Evolutionary conservation across 2,329 filamentous ascomycete genomes (phyloP).

Genomic region (Fusarium brachygibbosum): DNA sequence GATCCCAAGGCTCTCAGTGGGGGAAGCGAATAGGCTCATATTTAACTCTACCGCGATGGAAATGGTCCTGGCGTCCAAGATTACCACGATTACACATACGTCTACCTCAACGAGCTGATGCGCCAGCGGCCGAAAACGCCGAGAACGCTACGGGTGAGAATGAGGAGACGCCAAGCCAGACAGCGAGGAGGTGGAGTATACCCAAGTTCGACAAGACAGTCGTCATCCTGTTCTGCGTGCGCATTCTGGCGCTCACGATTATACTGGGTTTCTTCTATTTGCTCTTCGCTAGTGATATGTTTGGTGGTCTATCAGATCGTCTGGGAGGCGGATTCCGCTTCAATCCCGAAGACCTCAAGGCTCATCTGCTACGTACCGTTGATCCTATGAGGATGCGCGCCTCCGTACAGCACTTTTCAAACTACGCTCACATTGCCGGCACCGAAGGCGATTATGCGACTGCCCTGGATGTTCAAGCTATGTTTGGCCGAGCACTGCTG

Average conservation of each 20-base stretch:
- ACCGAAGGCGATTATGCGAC: conserved; percentile 91
- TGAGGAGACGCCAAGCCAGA: conserved; percentile 47
- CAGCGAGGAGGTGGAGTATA: conserved; percentile 45
- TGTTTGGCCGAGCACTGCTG: conserved; percentile 79
- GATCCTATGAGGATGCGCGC: conserved; percentile 78
- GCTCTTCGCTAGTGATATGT: conserved; percentile 87
- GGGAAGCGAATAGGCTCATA: conserved; percentile 68
- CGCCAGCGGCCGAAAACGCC: conserved; percentile 46
- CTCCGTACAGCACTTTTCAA: conserved; percentile 81
- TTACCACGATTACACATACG: conserved; percentile 66
- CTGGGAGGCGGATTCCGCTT: conserved; percentile 77
- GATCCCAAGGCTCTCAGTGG: conserved; percentile 62
- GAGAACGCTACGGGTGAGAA: conserved; percentile 46
- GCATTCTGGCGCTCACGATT: conserved; percentile 80
- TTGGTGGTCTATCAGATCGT: conserved; percentile 74
- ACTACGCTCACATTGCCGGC: conserved; percentile 92
- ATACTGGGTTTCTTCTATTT: conserved; percentile 85
- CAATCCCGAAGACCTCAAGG: conserved; percentile 84
- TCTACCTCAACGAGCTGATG: conserved; percentile 57
- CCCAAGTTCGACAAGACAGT: conserved; percentile 60
- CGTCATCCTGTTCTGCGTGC: conserved; percentile 74
- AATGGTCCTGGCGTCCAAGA: conserved; percentile 67
- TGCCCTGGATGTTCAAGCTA: conserved; percentile 84
- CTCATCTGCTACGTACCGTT: conserved; percentile 79
- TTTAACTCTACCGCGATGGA: conserved; percentile 67